Percentiles rank a stretch among this genome's conserved stretches.
phyloP scores from a whole-genome alignment of 495 filamentous ascomycete genomes.

The Podospora pseudopauciseta region DNA sequence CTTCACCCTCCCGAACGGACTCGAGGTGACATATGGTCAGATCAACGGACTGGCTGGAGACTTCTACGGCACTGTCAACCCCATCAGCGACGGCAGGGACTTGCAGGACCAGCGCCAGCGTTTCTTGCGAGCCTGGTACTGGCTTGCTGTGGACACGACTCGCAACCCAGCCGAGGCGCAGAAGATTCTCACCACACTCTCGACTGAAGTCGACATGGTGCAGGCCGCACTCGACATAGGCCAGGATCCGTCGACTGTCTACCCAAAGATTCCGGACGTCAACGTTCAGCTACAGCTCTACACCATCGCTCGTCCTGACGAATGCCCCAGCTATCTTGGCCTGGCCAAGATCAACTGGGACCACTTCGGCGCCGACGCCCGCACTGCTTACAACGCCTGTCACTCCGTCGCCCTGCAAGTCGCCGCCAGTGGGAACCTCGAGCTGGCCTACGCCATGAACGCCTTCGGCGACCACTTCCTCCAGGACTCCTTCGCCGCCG shows the following conservation, averaged over 20 bases:
- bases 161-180: slow-evolving; percentile 10
- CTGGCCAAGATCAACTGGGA: slow-evolving; percentile 22
- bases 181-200: not conserved
- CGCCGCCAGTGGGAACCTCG: slow-evolving; percentile 14
- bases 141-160: not conserved
- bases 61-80: slow-evolving; percentile 20
- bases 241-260: not conserved
- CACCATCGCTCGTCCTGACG: not conserved
- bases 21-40: slow-evolving; percentile 23
- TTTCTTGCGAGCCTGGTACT: not conserved
- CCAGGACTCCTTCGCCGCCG: slow-evolving; percentile 25
- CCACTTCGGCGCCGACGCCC: slow-evolving; percentile 25
- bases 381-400: slow-evolving; percentile 23
- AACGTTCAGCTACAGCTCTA: not conserved
- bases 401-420: slow-evolving; percentile 18
- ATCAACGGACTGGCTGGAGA: slow-evolving; percentile 26
- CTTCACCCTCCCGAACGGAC: slow-evolving; percentile 16
- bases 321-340: slow-evolving; percentile 15
- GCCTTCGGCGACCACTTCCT: slow-evolving; percentile 31
- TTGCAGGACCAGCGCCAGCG: not conserved
- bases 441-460: slow-evolving; percentile 23
- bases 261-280: not conserved
- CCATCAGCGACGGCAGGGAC: slow-evolving; percentile 15
- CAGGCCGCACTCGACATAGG: not conserved
- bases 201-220: slow-evolving; percentile 1